Evolutionary conservation across 169 alveolate genomes (phyloP).

Genomic region (Babesia bovis): DNA sequence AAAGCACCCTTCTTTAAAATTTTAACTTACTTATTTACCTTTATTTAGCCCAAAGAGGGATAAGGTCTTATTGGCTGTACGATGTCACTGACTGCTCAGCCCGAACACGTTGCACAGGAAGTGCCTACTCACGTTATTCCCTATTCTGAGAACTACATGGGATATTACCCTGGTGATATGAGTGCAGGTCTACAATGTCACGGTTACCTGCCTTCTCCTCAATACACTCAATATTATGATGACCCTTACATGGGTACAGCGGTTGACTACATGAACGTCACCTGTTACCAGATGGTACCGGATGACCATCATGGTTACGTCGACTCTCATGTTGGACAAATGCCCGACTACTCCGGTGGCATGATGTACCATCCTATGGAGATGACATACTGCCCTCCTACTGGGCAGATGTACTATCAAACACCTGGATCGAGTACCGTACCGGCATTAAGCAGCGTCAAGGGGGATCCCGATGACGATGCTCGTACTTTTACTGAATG

Average conservation of each 20-base stretch:
- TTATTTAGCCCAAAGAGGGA: too few species aligned
- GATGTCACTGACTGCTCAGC: neutral
- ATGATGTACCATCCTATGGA: slow-evolving; percentile 11
- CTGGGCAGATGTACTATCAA: neutral
- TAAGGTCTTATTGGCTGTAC: neutral
- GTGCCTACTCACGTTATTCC: neutral
- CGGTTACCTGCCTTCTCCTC: slow-evolving; percentile 2
- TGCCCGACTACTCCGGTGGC: neutral
- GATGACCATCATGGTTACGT: neutral
- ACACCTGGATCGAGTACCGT: neutral
- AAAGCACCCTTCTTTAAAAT: slow-evolving; percentile 9
- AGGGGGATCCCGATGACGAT: slow-evolving; percentile 23
- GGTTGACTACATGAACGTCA: slow-evolving; percentile 2
- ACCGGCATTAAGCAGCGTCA: neutral
- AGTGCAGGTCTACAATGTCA: neutral
- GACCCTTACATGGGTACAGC: neutral
- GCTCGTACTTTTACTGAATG: slow-evolving; percentile 3
- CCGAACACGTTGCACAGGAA: neutral
- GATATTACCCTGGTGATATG: neutral
- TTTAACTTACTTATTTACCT: too few species aligned
- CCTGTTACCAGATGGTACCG: slow-evolving; percentile 2
- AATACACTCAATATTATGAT: neutral
- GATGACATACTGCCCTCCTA: neutral
- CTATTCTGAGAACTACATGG: slow-evolving; percentile 4
- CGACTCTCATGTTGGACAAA: slow-evolving; percentile 2